phyloP scores from a whole-genome alignment of 208 protist genomes.

The Entamoeba moshkovskii region DNA sequence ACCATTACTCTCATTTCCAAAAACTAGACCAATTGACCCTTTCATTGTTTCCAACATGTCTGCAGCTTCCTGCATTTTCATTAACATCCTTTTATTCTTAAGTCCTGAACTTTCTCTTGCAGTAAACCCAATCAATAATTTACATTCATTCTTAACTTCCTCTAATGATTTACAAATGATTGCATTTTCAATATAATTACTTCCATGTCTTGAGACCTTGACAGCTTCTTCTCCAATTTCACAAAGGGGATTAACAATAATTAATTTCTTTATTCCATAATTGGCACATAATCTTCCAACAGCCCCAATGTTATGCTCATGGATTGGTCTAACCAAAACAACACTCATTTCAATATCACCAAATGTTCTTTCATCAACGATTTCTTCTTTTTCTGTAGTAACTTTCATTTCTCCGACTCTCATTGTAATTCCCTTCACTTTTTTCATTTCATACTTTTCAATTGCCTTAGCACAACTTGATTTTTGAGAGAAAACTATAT shows the following conservation, averaged over 20 bases:
- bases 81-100: not conserved
- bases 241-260: not conserved
- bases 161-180: not conserved
- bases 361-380: not conserved
- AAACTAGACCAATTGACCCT: not conserved
- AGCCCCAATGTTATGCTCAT: not conserved
- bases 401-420: not conserved
- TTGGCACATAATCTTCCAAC: not conserved
- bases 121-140: not conserved
- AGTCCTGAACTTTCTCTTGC: not conserved
- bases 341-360: not conserved
- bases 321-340: not conserved
- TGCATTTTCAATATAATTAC: not conserved
- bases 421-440: not conserved
- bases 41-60: not conserved
- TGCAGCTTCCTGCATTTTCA: not conserved
- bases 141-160: not conserved
- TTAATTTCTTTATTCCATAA: not conserved
- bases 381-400: not conserved
- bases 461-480: not conserved
- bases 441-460: not conserved
- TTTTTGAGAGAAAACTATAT: not conserved
- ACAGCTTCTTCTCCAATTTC: not conserved
- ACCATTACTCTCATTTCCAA: not conserved
- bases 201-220: not conserved